Evolutionary conservation across 2,329 filamentous ascomycete species (phyloP).

Genomic region (Xylariales sp.): DNA sequence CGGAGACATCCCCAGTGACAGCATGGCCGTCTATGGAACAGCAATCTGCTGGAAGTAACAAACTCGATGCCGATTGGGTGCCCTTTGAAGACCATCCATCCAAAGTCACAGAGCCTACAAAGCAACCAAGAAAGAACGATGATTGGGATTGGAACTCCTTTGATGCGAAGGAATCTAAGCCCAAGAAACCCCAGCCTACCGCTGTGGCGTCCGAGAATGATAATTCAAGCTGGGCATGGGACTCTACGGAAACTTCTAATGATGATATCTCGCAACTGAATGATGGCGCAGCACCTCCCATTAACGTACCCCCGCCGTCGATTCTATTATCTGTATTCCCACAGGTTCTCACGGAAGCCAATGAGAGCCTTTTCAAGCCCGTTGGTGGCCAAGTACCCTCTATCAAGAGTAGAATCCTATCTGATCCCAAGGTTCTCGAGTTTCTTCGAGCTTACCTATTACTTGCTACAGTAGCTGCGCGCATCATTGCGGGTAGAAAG

Average conservation of each 20-base stretch:
- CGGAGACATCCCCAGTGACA: conserved; percentile 34
- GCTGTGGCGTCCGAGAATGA: conserved; percentile 7
- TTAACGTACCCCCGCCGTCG: conserved; percentile 85
- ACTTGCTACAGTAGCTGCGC: conserved; percentile 65
- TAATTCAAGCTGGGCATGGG: conserved; percentile 44
- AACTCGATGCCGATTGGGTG: conserved; percentile 43
- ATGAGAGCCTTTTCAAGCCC: conserved; percentile 60
- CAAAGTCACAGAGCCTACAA: too few relatives aligned
- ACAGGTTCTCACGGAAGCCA: conserved; percentile 62
- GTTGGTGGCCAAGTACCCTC: conserved; percentile 54
- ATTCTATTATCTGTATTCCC: conserved; percentile 76
- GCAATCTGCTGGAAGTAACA: conserved; percentile 13
- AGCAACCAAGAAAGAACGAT: too few relatives aligned
- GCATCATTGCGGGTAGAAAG: conserved; percentile 79
- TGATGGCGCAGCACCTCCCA: conserved; percentile 56
- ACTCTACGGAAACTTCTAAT: conserved; percentile 30
- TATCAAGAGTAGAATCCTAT: conserved; percentile 59
- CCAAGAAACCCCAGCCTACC: conserved; percentile 12
- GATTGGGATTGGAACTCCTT: conserved; percentile 23
- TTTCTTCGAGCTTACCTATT: conserved; percentile 64
- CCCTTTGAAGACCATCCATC: conserved; percentile 50
- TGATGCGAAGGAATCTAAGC: conserved; percentile 11
- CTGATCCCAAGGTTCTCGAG: conserved; percentile 54
- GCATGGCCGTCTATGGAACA: conserved; percentile 39
- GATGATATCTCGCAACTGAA: conserved; percentile 15